Evolutionary conservation across 164 flowering plant species (phyloP).

Genomic region (Liquidambar formosana): DNA sequence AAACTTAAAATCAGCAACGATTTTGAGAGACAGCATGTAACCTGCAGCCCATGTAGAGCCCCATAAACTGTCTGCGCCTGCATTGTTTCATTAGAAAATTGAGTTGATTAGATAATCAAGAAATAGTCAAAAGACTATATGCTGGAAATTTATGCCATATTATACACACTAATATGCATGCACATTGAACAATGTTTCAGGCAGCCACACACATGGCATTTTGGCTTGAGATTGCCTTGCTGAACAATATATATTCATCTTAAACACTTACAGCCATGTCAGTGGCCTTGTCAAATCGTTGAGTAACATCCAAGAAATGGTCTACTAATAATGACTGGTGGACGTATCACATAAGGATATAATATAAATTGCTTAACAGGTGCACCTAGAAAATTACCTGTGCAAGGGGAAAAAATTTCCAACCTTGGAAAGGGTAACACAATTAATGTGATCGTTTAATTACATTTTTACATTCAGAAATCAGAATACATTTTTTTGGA

Average conservation of each 20-base stretch:
- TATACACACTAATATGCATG: neutral
- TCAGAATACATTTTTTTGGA: too few relatives aligned
- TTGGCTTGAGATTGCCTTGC: neutral
- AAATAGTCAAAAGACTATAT: neutral
- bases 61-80: slow-evolving; percentile 92
- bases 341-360: neutral
- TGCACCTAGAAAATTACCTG: neutral
- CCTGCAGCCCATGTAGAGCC: slow-evolving; percentile 91
- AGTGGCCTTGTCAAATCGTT: neutral
- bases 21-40: slow-evolving; percentile 21
- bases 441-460: too few relatives aligned
- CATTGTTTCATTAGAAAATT: slow-evolving; percentile 17
- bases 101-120: slow-evolving; percentile 1
- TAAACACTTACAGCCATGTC: neutral
- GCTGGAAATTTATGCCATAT: neutral
- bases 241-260: neutral
- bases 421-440: too few relatives aligned
- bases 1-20: neutral
- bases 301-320: neutral
- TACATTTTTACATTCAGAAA: too few relatives aligned
- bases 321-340: neutral
- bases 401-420: neutral
- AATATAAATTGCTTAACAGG: neutral
- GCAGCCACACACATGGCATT: too few relatives aligned
- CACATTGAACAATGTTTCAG: neutral